A percentile compares a stretch with the other conserved stretches of the same genome.
Conservation (phyloP, 768 basidiomycete species). For the Multifurca ochricompacta region DNA sequence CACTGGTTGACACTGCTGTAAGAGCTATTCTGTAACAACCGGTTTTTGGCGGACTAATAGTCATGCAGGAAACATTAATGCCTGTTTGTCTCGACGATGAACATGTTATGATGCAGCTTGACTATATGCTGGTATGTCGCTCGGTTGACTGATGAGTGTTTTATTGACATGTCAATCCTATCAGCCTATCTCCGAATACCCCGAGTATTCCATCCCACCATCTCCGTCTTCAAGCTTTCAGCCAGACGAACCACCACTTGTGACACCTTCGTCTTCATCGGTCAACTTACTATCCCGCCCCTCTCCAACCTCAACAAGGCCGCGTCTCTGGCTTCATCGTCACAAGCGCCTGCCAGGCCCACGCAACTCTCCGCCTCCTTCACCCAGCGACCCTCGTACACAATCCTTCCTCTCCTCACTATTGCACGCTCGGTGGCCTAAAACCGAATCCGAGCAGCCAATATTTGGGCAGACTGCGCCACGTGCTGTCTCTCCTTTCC, state of each 20-base stretch:
- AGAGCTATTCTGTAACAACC: not conserved
- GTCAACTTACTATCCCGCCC: conserved; percentile 21
- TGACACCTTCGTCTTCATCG: conserved; percentile 17
- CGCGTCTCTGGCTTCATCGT: conserved; percentile 43
- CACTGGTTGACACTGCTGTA: conserved; percentile 18
- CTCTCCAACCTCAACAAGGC: conserved; percentile 26
- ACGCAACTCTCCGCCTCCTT: conserved; percentile 14
- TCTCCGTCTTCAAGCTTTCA: conserved; percentile 23
- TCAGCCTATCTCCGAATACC: conserved; percentile 18
- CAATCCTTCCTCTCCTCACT: conserved; percentile 20
- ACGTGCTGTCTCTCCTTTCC: conserved; percentile 19
- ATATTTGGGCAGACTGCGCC: conserved; percentile 22
- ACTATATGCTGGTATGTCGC: conserved; percentile 16
- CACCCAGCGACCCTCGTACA: conserved; percentile 12
- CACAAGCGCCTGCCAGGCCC: conserved; percentile 31
- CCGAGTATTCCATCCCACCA: conserved; percentile 21
- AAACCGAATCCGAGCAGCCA: conserved; percentile 18
- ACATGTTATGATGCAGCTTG: conserved; percentile 19
- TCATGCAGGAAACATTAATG: conserved; percentile 5
- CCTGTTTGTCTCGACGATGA: conserved; percentile 13
- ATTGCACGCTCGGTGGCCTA: conserved; percentile 21
- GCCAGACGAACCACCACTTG: conserved; percentile 12
- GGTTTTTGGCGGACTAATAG: not conserved
- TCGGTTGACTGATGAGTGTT: not conserved
- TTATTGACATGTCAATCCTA: conserved; percentile 9